Evolutionary conservation across 805 yeast species (phyloP).

Genomic region (Candida insectorum): DNA sequence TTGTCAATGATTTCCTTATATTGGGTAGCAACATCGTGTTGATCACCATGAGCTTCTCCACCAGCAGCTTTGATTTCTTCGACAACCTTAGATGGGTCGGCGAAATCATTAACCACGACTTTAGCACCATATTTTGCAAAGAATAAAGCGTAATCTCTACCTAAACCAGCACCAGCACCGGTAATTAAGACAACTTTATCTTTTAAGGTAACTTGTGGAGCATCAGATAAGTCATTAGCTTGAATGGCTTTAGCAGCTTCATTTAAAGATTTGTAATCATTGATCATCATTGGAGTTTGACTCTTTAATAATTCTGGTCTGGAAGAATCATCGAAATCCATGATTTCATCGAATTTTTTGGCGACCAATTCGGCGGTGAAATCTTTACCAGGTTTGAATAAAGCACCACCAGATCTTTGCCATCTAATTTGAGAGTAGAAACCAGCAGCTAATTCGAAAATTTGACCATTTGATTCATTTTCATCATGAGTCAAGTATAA

Average conservation of each 20-base stretch:
- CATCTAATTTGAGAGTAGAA: conserved; percentile 88
- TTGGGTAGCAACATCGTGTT: conserved; percentile 74
- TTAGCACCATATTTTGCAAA: conserved; percentile 92
- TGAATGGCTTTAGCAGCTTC: conserved; percentile 51
- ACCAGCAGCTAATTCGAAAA: conserved; percentile 93
- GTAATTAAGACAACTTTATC: conserved; percentile 88
- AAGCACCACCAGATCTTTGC: conserved; percentile 88
- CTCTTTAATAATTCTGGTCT: conserved; percentile 47
- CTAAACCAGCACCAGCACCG: conserved; percentile 95
- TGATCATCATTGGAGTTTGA: conserved; percentile 68
- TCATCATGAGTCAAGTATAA: conserved; percentile 71
- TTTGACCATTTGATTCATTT: conserved; percentile 61
- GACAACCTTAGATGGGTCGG: conserved; percentile 70
- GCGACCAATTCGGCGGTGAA: conserved; percentile 86
- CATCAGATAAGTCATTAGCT: conserved; percentile 42
- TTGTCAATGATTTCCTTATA: conserved; percentile 73
- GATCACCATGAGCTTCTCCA: conserved; percentile 79
- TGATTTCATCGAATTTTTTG: conserved; percentile 58
- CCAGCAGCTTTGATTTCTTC: conserved; percentile 70
- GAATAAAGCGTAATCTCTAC: conserved; percentile 81
- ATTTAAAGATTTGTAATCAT: conserved; percentile 65
- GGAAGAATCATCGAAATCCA: conserved; percentile 56
- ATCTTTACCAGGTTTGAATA: conserved; percentile 71
- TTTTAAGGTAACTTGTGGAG: conserved; percentile 54
- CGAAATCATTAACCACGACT: conserved; percentile 89